Evolutionary conservation across 1,284 basidiomycete genomes (phyloP).

Genomic region (Erythrobasidium hasegawianum): DNA sequence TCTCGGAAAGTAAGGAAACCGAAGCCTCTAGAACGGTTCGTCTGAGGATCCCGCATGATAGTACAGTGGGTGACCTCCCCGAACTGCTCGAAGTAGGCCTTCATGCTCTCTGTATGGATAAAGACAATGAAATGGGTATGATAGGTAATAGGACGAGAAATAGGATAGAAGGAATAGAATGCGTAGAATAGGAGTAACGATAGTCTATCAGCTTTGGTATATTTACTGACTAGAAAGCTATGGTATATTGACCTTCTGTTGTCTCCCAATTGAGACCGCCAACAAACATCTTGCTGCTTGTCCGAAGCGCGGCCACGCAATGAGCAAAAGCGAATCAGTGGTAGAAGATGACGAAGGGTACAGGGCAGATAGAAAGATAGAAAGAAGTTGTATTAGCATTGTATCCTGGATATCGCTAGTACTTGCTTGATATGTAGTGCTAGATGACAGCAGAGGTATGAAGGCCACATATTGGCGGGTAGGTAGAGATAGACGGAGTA

Average conservation of each 20-base stretch:
- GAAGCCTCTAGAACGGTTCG: constrained; percentile 85
- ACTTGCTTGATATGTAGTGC: too few species aligned
- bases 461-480: too few species aligned
- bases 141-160: constrained; percentile 10
- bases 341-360: neutral
- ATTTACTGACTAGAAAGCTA: neutral
- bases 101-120: constrained; percentile 62
- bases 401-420: too few species aligned
- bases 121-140: constrained; percentile 41
- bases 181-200: neutral
- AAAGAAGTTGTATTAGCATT: constrained; percentile 37
- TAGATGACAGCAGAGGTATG: too few species aligned
- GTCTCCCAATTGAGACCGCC: constrained; percentile 97
- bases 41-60: constrained; percentile 86
- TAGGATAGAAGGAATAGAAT: neutral
- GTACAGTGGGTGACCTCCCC: constrained; percentile 87
- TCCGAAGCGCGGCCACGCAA: neutral
- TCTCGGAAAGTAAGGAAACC: constrained; percentile 90
- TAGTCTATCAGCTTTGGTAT: neutral
- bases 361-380: constrained; percentile 26
- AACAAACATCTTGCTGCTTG: constrained; percentile 91
- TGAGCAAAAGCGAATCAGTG: too few species aligned
- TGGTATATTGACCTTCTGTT: constrained; percentile 64
- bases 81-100: constrained; percentile 81
- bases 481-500: too few species aligned